Evolutionary conservation across 306 rosid species (phyloP), one percentile per base, ranked within the genome.

Genomic region (Prunus mira): DNA sequence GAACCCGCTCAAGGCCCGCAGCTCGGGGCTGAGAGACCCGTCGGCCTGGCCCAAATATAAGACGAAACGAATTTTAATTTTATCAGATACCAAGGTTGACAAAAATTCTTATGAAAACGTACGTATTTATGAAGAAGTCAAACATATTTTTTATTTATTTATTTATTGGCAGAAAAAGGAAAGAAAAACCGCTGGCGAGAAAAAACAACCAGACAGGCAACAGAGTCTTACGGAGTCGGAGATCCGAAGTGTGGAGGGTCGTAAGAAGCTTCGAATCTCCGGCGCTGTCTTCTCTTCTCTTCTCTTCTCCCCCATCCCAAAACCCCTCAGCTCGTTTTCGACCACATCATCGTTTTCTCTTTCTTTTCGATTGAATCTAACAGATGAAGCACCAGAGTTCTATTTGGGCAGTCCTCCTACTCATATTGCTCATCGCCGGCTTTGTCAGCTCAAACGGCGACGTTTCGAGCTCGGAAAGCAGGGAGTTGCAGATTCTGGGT

Each of bases 191-290:
- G 19, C 4, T 32, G 0, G 34, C 19, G 18, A 71, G n/a, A 17
- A 3, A 55, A 71, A 3, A 12, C 32, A 55, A 34, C 65, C 75
- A 65, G 65, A 32, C 61, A 55, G 63, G 27, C 67, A 30, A 62
- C 67, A 43, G 45, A 62, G 67, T 43, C 65, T 34, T 71, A 18
- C 75, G 34, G 65, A 71, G 65, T 55, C 52, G 52, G 76, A 52
- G 62, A 84, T 84, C 78, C 83, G 45, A 82, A 79, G 69, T 60
- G 70, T 28, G 69, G 62, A 65, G 45, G 51, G 65, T 58, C 32
- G 11, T 75, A 78, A 74, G 65, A 83, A 76, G 82, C 78, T 73
- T 80, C 34, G 86, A 83, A 85, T 85, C 81, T 83, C 78, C 65
- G 45, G 66, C 69, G 74, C 46, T 71, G 73, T 57, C 13, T 3